Percentiles rank a stretch among this genome's conserved stretches.
Conservation (phyloP, 2,329 filamentous ascomycete species). For the Salinomyces thailandicus region DNA sequence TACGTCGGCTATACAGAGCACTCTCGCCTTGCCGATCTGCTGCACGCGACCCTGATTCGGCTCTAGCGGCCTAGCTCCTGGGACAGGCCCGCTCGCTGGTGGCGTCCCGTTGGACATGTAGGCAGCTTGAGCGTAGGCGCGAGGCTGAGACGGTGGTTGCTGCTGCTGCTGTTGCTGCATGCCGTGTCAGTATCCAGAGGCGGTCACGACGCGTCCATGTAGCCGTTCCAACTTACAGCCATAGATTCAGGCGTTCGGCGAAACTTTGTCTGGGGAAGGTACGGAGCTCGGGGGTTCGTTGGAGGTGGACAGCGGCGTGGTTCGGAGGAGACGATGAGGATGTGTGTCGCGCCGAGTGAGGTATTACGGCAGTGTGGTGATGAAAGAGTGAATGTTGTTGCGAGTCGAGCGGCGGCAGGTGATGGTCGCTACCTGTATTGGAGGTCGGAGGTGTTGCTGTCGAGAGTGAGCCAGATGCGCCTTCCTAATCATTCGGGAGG, state of each 20-base stretch:
- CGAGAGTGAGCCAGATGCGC: conserved; percentile 2
- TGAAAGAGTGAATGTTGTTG: not conserved
- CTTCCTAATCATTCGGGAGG: conserved; percentile 1
- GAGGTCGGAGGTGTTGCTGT: not conserved
- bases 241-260: conserved; percentile 1
- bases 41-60: conserved; percentile 44
- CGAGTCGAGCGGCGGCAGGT: not conserved
- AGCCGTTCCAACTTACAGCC: conserved; percentile 4
- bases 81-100: conserved; percentile 25
- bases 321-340: not conserved
- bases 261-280: conserved; percentile 7
- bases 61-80: conserved; percentile 36
- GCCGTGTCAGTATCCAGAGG: not conserved
- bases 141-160: conserved; percentile 42
- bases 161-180: too few species aligned
- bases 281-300: conserved; percentile 8
- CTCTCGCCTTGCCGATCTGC: conserved; percentile 38
- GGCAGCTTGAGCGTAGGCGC: conserved; percentile 37
- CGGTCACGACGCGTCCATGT: not conserved
- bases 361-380: not conserved
- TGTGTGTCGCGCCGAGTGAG: not conserved
- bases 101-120: conserved; percentile 38
- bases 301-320: not conserved
- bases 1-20: conserved; percentile 44
- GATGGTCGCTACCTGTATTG: not conserved